Base-by-base conservation (phyloP, 345 rosid species). In the Camelina neglecta region DNA sequence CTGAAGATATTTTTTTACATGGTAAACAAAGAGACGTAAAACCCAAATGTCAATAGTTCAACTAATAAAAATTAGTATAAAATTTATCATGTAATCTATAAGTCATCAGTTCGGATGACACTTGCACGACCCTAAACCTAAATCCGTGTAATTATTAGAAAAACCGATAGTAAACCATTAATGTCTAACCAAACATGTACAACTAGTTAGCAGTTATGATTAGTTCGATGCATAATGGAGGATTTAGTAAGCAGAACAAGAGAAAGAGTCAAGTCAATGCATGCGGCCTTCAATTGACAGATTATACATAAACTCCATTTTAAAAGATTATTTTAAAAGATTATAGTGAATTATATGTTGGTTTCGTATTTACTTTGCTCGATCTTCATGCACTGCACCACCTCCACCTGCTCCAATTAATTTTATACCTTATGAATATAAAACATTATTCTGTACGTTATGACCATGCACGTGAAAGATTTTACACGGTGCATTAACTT, bases 181-280 rank as follows among this genome's bases (percentile, higher is more conserved):
- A 57, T 31, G 44, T 75, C 45, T 33, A 24, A 58, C 67, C 54
- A 48, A 58, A 51, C 63, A 24, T 18, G 18, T 18, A 18, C 18
- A 18, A 60, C 26, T 2, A 29, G 39, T 13, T 57, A 44, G 39
- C 29, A 47, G 50, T 54, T 75, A 51, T 51, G 63, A 60, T 51
- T 50, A 11, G 48, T 60, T 33, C 15, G 41, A 49, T 24, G n/a
- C 50, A 67, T 75, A 41, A 39, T 68, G 42, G 60, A 49, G 50
- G 35, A 53, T 33, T 59, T 60, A 51, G 49, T 13, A 13, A 45
- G 69, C 69, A 60, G 44, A 8, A 11, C 26, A 42, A 69, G 63
- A 51, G 70, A 69, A 48, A 13, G 29, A 33, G 79, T 61, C 74
- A 75, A 75, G 70, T 75, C 75, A 69, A 75, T 69, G 64, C 73